Evolutionary conservation across 129 eudicot genomes (phyloP).

Genomic region (Artemisia annua): DNA sequence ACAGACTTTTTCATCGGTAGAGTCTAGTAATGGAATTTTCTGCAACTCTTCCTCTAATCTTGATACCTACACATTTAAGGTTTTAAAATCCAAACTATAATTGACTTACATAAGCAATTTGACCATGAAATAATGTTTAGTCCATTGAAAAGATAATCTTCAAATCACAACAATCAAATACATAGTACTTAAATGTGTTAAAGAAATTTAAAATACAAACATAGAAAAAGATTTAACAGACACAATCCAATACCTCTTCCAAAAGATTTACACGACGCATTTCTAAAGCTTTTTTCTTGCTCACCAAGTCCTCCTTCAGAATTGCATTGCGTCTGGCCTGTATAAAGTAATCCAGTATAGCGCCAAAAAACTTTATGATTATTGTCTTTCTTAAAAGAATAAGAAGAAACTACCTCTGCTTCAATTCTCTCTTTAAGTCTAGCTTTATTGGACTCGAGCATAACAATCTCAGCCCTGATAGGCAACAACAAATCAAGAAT

Average conservation of each 20-base stretch:
- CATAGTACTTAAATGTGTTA: neutral
- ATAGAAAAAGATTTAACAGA: no score
- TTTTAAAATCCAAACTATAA: neutral
- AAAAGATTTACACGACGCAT: constrained; percentile 65
- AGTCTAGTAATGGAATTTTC: constrained; percentile 41
- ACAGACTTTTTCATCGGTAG: constrained; percentile 59
- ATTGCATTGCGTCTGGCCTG: constrained; percentile 52
- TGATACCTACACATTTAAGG: constrained; percentile 52
- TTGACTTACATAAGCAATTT: neutral
- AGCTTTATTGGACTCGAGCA: constrained; percentile 56
- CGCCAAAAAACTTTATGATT: neutral
- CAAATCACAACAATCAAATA: no score
- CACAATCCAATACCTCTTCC: constrained; percentile 55
- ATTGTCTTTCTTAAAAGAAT: neutral
- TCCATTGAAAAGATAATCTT: neutral
- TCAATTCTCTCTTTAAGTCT: constrained; percentile 50
- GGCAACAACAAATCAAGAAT: neutral
- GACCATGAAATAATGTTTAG: neutral
- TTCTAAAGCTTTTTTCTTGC: constrained; percentile 58
- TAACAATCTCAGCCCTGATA: constrained; percentile 67
- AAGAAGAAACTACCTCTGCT: constrained; percentile 50
- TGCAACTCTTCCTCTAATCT: constrained; percentile 62
- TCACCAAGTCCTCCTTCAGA: constrained; percentile 53
- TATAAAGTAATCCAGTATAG: neutral
- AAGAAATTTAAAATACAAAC: neutral